Conservation (phyloP, 1,284 basidiomycete genomes). For the Vanrija sp. region DNA sequence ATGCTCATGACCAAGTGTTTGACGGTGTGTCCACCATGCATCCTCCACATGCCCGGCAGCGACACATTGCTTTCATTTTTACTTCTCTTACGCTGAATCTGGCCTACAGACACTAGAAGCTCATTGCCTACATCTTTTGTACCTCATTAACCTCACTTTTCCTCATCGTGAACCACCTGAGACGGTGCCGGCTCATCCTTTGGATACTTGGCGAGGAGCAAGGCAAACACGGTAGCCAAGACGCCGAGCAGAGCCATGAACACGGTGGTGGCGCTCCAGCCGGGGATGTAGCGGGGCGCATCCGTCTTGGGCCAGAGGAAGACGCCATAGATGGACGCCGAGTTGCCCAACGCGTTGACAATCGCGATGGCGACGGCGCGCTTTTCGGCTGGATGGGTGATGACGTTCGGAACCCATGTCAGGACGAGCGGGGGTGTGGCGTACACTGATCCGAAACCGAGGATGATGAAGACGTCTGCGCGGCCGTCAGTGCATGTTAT, state of each 20-base stretch:
- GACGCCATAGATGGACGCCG: constrained; percentile 51
- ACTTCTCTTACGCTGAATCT: too few species aligned
- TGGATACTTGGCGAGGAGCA: constrained; percentile 22
- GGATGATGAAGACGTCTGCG: constrained; percentile 50
- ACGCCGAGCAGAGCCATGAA: constrained; percentile 45
- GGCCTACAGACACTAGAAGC: too few species aligned
- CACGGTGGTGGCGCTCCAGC: constrained; percentile 49
- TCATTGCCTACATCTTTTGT: too few species aligned
- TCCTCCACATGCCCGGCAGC: too few species aligned
- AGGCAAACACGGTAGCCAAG: constrained; percentile 41
- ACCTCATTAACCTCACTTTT: too few species aligned
- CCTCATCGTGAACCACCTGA: too few species aligned
- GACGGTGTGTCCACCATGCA: too few species aligned
- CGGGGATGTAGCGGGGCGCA: constrained; percentile 50
- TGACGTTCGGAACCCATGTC: constrained; percentile 48
- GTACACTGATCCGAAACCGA: constrained; percentile 52
- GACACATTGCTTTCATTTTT: too few species aligned
- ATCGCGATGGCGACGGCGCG: constrained; percentile 49
- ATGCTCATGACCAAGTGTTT: too few species aligned
- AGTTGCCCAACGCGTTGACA: constrained; percentile 46
- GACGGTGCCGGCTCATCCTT: too few species aligned
- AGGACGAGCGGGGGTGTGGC: constrained; percentile 50
- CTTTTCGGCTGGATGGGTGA: constrained; percentile 47
- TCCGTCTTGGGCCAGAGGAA: constrained; percentile 52
- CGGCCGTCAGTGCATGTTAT: too few species aligned